These are phyloP conservation scores for Nothophoma quercina DNA, from an alignment of 2,329 filamentous ascomycete genomes.

Conservation along the genomic window DNA sequence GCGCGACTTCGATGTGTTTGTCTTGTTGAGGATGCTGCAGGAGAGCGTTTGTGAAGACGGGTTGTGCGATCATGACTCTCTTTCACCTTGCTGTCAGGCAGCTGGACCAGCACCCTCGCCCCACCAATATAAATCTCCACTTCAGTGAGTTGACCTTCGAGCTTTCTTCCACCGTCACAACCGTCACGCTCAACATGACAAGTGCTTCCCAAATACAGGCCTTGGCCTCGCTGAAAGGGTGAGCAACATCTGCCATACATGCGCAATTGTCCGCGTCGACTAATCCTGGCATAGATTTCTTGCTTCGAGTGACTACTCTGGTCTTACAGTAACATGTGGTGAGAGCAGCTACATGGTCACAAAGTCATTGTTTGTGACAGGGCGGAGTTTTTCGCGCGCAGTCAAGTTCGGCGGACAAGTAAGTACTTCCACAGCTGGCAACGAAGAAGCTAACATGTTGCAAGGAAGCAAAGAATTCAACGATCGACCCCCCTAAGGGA, in stretches of 20 bases:
- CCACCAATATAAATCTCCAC: too few species aligned
- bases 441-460: not conserved
- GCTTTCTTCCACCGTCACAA: too few species aligned
- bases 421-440: not conserved
- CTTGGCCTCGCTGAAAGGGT: not conserved
- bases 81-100: too few species aligned
- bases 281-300: not conserved
- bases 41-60: too few species aligned
- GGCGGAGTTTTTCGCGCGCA: slow-evolving; percentile 20
- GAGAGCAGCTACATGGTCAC: slow-evolving; percentile 26
- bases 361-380: slow-evolving; percentile 25
- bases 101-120: too few species aligned
- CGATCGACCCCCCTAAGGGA: slow-evolving; percentile 22
- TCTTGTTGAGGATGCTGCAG: too few species aligned
- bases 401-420: slow-evolving; percentile 2
- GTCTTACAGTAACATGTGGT: slow-evolving; percentile 24
- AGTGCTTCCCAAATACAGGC: not conserved
- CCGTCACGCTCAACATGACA: too few species aligned
- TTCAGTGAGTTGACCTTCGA: too few species aligned
- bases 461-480: not conserved
- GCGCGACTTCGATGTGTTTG: too few species aligned
- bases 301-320: slow-evolving; percentile 19
- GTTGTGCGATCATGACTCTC: too few species aligned
- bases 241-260: not conserved
- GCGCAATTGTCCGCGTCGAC: too few species aligned